phyloP scores from a whole-genome alignment of 495 filamentous ascomycete species.

The Hypomontagnella submonticulosa region DNA sequence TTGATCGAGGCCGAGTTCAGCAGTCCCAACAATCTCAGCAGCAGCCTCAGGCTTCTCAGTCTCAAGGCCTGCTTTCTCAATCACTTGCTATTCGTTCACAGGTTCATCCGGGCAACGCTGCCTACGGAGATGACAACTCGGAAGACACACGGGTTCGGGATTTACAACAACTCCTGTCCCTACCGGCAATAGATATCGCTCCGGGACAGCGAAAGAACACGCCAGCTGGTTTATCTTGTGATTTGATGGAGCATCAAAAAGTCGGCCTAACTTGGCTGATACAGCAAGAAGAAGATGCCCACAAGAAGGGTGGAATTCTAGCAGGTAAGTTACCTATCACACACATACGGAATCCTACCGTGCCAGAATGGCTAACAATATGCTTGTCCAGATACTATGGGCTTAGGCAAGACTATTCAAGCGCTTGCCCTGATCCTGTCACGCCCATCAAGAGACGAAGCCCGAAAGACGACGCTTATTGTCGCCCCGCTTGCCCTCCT shows the following conservation, averaged over 20 bases:
- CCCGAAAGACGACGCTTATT: conserved; percentile 79
- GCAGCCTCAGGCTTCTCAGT: not conserved
- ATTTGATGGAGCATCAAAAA: conserved; percentile 85
- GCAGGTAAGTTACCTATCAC: conserved; percentile 54
- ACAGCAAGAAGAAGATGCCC: conserved; percentile 73
- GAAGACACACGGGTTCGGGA: conserved; percentile 21
- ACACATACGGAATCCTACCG: not conserved
- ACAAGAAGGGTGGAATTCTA: conserved; percentile 83
- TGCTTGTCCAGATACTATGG: conserved; percentile 80
- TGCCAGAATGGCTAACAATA: conserved; percentile 4
- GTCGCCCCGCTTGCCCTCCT: conserved; percentile 87
- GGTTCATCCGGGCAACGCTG: not conserved
- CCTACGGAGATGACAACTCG: not conserved
- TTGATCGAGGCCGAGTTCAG: conserved; percentile 10
- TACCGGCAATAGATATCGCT: conserved; percentile 44
- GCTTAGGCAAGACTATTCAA: conserved; percentile 94
- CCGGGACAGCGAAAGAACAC: conserved; percentile 52
- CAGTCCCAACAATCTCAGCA: not conserved
- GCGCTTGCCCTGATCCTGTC: conserved; percentile 84
- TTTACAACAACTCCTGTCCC: conserved; percentile 31
- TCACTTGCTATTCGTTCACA: not conserved
- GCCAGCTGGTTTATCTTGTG: conserved; percentile 71
- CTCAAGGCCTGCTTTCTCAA: not conserved
- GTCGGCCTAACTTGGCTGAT: conserved; percentile 85
- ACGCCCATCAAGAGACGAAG: conserved; percentile 68